These are phyloP conservation scores for Avena insularis DNA, from an alignment of 176 grass and related monocot genomes.

Conservation along the genomic window DNA sequence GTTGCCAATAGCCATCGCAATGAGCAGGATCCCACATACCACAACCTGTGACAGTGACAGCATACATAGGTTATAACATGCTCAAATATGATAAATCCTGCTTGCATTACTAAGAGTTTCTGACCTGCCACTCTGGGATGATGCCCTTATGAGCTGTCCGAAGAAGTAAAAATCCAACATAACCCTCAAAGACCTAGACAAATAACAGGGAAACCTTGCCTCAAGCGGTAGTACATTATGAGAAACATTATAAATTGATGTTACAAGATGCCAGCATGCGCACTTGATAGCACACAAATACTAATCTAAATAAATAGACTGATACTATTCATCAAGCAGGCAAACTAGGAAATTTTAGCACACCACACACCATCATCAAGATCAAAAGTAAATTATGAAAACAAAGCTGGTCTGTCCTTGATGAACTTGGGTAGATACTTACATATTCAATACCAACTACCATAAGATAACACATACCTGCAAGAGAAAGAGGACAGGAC, in stretches of 20 bases:
- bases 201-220: neutral
- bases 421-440: slow-evolving; percentile 26
- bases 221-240: neutral
- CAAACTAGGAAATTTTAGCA: neutral
- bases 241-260: slow-evolving; percentile 18
- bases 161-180: slow-evolving; percentile 85
- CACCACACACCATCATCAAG: neutral
- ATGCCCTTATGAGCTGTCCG: slow-evolving; percentile 67
- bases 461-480: slow-evolving; percentile 63
- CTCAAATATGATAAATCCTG: slow-evolving; percentile 8
- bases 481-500: slow-evolving; percentile 87
- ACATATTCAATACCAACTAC: neutral
- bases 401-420: neutral
- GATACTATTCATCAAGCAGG: neutral
- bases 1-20: slow-evolving; percentile 93
- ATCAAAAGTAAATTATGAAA: neutral
- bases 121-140: slow-evolving; percentile 88
- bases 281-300: neutral
- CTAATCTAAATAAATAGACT: slow-evolving; percentile 21
- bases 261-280: slow-evolving; percentile 9
- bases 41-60: slow-evolving; percentile 57
- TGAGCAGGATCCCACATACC: slow-evolving; percentile 80
- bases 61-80: slow-evolving; percentile 31
- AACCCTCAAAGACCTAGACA: slow-evolving; percentile 88
- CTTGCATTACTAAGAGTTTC: slow-evolving; percentile 34